Percentiles rank a stretch among this genome's conserved stretches.
Conservation (phyloP, 1,284 basidiomycete species). For the Microbotryum lychnidis-dioicae region DNA sequence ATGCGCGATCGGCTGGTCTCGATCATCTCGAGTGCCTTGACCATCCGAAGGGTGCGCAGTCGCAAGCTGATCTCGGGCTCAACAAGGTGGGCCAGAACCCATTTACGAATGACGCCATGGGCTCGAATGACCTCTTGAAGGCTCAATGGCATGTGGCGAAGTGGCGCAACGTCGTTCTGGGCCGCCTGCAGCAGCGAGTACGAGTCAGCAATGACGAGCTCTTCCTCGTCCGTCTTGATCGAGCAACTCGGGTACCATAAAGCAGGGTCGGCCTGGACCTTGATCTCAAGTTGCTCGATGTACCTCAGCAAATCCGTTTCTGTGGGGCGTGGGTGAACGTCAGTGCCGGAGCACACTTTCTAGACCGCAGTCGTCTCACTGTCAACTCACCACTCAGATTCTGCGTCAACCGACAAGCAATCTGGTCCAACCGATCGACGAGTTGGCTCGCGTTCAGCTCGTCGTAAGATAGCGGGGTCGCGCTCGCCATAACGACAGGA, state of each 20-base stretch:
- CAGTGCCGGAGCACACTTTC: background rate
- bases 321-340: background rate
- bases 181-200: conserved; percentile 5
- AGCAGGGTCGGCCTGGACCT: background rate
- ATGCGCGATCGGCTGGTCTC: conserved; percentile 7
- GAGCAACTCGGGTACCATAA: conserved; percentile 2
- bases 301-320: conserved; percentile 2
- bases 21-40: conserved; percentile 7
- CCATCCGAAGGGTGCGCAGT: conserved; percentile 1
- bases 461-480: background rate
- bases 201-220: conserved; percentile 6
- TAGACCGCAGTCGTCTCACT: background rate
- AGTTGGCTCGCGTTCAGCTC: background rate
- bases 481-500: background rate
- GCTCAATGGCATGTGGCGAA: conserved; percentile 1
- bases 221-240: conserved; percentile 2
- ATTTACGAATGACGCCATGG: conserved; percentile 1
- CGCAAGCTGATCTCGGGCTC: conserved; percentile 6
- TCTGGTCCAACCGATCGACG: conserved; percentile 4
- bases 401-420: background rate
- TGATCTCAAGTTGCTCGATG: background rate
- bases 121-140: background rate
- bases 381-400: conserved; percentile 5
- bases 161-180: background rate
- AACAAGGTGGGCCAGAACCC: conserved; percentile 8